Base-by-base conservation (phyloP, 768 basidiomycete genomes). In the Pilatotrama ljubarskyi region DNA sequence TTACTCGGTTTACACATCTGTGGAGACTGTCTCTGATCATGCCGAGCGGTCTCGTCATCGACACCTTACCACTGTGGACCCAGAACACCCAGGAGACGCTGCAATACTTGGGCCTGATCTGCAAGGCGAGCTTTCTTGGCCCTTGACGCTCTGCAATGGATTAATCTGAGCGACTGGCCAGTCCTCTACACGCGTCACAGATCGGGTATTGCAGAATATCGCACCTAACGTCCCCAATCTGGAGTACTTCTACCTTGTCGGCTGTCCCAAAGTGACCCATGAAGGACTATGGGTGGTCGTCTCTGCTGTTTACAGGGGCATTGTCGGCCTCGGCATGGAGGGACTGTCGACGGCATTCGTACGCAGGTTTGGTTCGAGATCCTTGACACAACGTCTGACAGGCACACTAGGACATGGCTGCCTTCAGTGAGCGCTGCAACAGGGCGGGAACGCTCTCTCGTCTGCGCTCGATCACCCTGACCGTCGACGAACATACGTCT, bases 231-330 rank as follows among this genome's bases (percentile, higher is more conserved):
- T 90, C 29, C 62, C 67, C 9, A 73, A 78, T 7, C 73, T 93
- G 15, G 81, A 86, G 43, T 77, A 83, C 40, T 66, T 93, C 3
- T 76, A 81, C 52, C 71, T 93, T 13, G 79, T 82, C 1, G 91
- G 90, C 18, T 93, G 90, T 68, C 77, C 80, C 2, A 88, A 80
- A 66, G 83, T 91, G 24, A 88, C 87, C 0, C 80, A 91, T 50
- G 61, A 61, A 9, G 87, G 90, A 0, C 72, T 91, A 1, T 79
- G 74, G 68, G 75, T 80, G 2, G 61, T 90, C 14, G 66, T 88
- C 1, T 75, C 76, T 3, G 59, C 69, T 20, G 86, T 78, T 55
- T 60, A 64, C 38, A 70, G 46, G 5, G 84, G 86, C 2, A 75
- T 93, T 8, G 51, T 77, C 5, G 77, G 75, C 1, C 74, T 92